These are phyloP conservation scores for Dactylis glomerata DNA, from an alignment of 176 grass and related monocot genomes.

Conservation along the genomic window DNA sequence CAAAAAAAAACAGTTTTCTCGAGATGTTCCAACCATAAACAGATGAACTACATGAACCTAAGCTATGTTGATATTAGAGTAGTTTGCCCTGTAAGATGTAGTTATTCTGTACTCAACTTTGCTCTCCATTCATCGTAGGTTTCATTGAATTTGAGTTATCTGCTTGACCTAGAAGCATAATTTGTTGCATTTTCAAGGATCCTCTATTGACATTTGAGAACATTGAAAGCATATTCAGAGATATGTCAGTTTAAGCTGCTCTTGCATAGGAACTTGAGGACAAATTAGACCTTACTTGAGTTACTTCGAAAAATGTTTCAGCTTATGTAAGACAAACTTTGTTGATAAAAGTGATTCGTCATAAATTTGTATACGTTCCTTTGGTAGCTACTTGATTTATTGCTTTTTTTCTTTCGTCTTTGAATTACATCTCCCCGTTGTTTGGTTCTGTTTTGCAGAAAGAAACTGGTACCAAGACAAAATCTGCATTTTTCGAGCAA, in stretches of 20 bases:
- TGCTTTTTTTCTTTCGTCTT: neutral
- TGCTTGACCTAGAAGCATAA: neutral
- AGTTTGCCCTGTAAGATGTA: constrained; percentile 9
- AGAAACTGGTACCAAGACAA: constrained; percentile 38
- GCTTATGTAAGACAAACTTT: neutral
- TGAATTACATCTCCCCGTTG: neutral
- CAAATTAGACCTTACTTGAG: neutral
- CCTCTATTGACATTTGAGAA: constrained; percentile 1
- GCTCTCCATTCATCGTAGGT: neutral
- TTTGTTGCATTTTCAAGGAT: neutral
- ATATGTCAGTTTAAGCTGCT: neutral
- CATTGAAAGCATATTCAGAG: neutral
- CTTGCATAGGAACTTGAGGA: neutral
- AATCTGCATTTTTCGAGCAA: constrained; percentile 78
- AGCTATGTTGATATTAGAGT: neutral
- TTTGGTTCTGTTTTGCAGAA: constrained; percentile 46
- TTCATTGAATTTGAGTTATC: neutral
- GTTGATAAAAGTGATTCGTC: neutral
- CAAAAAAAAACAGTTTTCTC: neutral
- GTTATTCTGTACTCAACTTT: neutral
- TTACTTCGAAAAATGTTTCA: constrained; percentile 16
- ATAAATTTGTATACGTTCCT: neutral
- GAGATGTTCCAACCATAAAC: neutral
- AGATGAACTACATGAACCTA: neutral
- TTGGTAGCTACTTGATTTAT: neutral